Conservation (phyloP, 306 rosid species). For the Pueraria montana region DNA sequence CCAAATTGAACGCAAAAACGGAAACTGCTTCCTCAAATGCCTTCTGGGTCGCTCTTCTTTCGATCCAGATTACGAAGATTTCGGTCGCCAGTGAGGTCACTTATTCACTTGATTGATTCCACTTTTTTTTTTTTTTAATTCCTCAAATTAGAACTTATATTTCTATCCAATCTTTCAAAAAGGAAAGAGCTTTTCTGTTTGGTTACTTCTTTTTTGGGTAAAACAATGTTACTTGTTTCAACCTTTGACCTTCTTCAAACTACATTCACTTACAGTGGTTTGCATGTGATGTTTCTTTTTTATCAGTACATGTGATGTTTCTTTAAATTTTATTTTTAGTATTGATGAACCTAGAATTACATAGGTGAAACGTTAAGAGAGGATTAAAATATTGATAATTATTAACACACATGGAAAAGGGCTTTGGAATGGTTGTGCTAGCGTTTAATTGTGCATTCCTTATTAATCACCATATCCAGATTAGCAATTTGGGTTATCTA, state of each 20-base stretch:
- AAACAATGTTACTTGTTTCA: not conserved
- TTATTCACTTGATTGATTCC: not conserved
- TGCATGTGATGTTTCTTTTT: not conserved
- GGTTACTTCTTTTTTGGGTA: not conserved
- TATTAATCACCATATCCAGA: not conserved
- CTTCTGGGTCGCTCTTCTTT: constrained; percentile 16
- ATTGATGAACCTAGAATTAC: not conserved
- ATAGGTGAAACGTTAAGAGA: not conserved
- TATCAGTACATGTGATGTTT: not conserved
- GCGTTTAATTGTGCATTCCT: not conserved
- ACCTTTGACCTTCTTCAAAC: not conserved
- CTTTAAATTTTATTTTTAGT: not conserved
- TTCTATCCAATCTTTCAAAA: not conserved
- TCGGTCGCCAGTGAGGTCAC: not conserved
- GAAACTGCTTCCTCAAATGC: not conserved
- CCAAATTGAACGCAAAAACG: not conserved
- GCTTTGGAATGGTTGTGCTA: not conserved
- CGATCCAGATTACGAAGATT: not conserved
- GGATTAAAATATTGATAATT: not conserved
- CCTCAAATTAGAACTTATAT: not conserved
- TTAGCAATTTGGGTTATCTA: not conserved
- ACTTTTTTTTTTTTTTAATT: not conserved
- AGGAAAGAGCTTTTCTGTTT: not conserved
- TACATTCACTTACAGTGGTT: constrained; percentile 7
- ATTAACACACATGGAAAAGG: not conserved